Evolutionary conservation across 2,329 filamentous ascomycete species (phyloP).

Genomic region (Pestalotiopsis sp.): DNA sequence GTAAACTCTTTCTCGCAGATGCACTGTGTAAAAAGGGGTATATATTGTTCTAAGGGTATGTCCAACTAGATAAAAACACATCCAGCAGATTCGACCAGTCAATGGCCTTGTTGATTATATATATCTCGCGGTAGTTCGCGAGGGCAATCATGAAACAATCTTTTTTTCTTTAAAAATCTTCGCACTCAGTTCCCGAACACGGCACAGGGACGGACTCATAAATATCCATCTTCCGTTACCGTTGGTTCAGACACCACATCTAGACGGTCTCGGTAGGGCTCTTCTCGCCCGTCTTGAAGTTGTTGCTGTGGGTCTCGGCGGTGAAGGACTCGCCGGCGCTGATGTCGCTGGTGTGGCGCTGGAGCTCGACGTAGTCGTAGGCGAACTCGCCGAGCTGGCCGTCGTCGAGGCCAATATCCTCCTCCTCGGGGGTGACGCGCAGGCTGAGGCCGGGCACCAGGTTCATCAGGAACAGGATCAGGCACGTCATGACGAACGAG

Average conservation of each 20-base stretch:
- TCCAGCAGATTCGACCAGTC: background rate
- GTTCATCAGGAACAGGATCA: slow-evolving; percentile 73
- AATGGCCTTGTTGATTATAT: background rate
- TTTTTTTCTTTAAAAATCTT: background rate
- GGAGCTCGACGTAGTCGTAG: slow-evolving; percentile 79
- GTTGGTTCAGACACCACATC: background rate
- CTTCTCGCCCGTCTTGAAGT: slow-evolving; percentile 30
- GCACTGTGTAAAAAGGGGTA: background rate
- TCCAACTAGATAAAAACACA: background rate
- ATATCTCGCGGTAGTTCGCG: background rate
- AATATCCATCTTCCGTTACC: too few species aligned
- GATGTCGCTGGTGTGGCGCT: slow-evolving; percentile 59
- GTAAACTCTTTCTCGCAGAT: too few species aligned
- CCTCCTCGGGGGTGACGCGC: slow-evolving; percentile 67
- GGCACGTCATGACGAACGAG: slow-evolving; percentile 67
- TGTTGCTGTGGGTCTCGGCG: slow-evolving; percentile 1
- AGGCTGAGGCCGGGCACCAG: slow-evolving; percentile 71
- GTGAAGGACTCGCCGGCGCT: slow-evolving; percentile 5
- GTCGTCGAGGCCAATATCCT: slow-evolving; percentile 72
- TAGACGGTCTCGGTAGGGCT: slow-evolving; percentile 19
- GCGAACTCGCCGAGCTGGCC: slow-evolving; percentile 81
- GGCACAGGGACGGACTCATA: background rate
- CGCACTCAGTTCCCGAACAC: background rate
- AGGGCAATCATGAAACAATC: background rate
- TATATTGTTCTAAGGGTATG: background rate